Base-by-base conservation (phyloP, 2,329 filamentous ascomycete genomes). In the Talaromyces albobiverticillius region DNA sequence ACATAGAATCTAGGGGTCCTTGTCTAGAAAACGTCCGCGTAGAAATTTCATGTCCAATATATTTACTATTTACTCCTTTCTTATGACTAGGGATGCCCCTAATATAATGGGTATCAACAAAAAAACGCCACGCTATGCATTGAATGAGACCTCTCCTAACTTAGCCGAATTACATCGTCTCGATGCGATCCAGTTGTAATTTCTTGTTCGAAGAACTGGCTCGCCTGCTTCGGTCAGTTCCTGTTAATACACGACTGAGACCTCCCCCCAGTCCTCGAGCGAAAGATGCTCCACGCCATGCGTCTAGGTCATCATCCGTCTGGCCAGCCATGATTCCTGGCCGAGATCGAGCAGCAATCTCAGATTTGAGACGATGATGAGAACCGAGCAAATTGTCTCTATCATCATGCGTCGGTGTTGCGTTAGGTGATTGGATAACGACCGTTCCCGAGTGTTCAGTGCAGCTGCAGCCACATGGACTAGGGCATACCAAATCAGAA, bases 381-480 rank as follows among this genome's bases (percentile, higher is more conserved):
- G 45, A 55, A 53, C 25, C 58, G 31, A 38, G 42, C 29, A 32
- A 53, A 51, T 57, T 63, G 26, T 58, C 63, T 41, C 55, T 57
- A 18, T 51, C 53, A 14, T 55, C 36, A 22, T 54, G 47, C 18
- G 40, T 43, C 7, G 50, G 42, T 5, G 47, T 55, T 46, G 29
- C 40, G 20, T 38, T 46, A 5, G 48, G 53, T 3, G 48, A 51
- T 26, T 47, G 48, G 23, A 55, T 46, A 36, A 41, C 26, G 1
- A 55, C 34, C 25, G 34, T 46, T 13, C 51, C 42, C 8, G 53
- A 51, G 45, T 76, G 67, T 16, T 75, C 68, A 3, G 72, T 67
- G 59, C 76, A 79, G 53, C 63, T 65, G 52, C 76, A 79, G 47
- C 75, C 76, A 60, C 76, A 79, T n/a, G 75, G 76, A 11, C 68